A percentile compares a stretch with the other conserved stretches of the same genome.
These are phyloP conservation scores for Trichomonascaceae sp. DNA, from an alignment of 1,139 yeast species.

Conservation along the genomic window DNA sequence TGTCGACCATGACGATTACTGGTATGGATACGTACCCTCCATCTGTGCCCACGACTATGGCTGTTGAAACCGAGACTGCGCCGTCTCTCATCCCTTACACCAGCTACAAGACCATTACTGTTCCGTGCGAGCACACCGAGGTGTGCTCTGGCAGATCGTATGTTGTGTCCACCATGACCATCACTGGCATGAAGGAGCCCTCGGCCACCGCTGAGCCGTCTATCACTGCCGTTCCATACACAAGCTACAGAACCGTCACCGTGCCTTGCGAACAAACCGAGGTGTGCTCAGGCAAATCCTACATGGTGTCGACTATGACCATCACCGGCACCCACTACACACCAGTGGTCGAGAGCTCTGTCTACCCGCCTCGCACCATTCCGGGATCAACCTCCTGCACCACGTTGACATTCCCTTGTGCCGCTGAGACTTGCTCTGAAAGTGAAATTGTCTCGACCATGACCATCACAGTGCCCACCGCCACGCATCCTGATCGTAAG, in stretches of 20 bases:
- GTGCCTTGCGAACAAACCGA: constrained; percentile 7
- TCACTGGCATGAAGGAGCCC: constrained; percentile 1
- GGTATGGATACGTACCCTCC: background rate
- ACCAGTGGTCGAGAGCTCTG: background rate
- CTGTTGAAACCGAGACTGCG: background rate
- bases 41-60: background rate
- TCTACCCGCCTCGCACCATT: no score
- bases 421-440: constrained; percentile 7
- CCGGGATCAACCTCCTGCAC: constrained; percentile 4
- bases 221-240: background rate
- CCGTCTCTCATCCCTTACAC: constrained; percentile 3
- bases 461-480: constrained; percentile 6
- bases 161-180: constrained; percentile 6
- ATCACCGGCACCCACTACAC: constrained; percentile 5
- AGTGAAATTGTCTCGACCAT: constrained; percentile 8
- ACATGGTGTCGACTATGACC: constrained; percentile 6
- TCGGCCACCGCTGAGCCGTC: constrained; percentile 1
- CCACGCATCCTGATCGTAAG: constrained; percentile 6
- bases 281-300: constrained; percentile 7
- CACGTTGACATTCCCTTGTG: constrained; percentile 12
- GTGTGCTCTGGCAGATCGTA: constrained; percentile 7
- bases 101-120: constrained; percentile 3
- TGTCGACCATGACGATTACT: constrained; percentile 4
- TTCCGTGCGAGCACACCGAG: constrained; percentile 5
- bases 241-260: constrained; percentile 1